Percentiles rank a stretch among this genome's conserved stretches.
Evolutionary conservation across 208 protist genomes (phyloP).

Genomic region (Acanthamoeba castellanii): DNA sequence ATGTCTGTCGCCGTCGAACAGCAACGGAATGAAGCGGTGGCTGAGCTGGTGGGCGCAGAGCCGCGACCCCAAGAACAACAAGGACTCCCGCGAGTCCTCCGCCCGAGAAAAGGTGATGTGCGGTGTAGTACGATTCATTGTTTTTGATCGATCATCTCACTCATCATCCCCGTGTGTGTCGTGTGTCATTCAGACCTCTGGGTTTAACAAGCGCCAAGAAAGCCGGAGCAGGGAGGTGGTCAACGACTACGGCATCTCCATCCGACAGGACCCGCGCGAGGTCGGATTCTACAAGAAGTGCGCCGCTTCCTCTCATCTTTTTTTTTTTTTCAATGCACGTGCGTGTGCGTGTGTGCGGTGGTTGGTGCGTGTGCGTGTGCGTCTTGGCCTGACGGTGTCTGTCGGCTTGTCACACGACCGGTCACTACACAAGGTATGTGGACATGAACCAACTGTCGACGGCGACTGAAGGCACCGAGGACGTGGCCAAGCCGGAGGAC

Average conservation of each 20-base stretch:
- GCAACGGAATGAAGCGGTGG: constrained; percentile 35
- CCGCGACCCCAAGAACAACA: neutral
- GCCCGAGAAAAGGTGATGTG: neutral
- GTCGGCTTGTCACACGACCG: too few species aligned
- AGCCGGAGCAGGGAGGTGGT: neutral
- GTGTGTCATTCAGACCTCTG: neutral
- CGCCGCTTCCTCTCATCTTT: neutral
- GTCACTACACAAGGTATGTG: neutral
- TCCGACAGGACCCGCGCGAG: neutral
- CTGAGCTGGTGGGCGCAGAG: constrained; percentile 15
- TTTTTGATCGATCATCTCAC: too few species aligned
- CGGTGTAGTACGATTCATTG: too few species aligned
- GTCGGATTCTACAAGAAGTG: constrained; percentile 35
- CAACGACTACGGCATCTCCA: constrained; percentile 15
- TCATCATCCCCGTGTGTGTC: too few species aligned
- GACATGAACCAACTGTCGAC: neutral
- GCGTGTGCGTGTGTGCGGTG: neutral
- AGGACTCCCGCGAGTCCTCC: neutral
- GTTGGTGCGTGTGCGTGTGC: too few species aligned
- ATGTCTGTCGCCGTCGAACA: too few species aligned
- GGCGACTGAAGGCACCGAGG: neutral
- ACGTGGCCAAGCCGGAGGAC: neutral
- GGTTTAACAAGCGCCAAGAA: neutral
- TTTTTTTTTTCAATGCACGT: neutral
- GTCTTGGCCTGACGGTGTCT: too few species aligned